Evolutionary conservation across 1,139 yeast species (phyloP).

Genomic region (Hemisphaericaspora subhashii): DNA sequence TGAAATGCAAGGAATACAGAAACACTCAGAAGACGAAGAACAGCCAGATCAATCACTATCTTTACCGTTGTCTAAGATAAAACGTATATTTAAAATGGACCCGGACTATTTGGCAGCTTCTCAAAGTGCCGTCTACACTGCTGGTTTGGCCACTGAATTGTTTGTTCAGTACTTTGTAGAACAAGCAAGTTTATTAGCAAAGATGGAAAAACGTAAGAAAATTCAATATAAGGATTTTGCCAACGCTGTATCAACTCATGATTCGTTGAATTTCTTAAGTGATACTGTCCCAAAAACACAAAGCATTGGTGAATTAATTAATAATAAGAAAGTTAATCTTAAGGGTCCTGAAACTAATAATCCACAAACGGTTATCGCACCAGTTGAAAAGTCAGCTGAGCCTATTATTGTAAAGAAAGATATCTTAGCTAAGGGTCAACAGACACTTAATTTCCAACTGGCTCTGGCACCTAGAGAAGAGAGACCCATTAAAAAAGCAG

Average conservation of each 20-base stretch:
- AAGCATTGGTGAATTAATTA: slow-evolving; percentile 52
- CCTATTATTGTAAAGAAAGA: slow-evolving; percentile 9
- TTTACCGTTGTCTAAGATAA: slow-evolving; percentile 79
- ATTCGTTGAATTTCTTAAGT: slow-evolving; percentile 64
- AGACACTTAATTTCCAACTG: slow-evolving; percentile 27
- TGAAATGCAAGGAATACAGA: slow-evolving; percentile 7
- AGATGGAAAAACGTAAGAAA: slow-evolving; percentile 69
- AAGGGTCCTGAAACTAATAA: slow-evolving; percentile 5
- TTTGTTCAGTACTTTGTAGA: slow-evolving; percentile 80
- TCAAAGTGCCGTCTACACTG: slow-evolving; percentile 75
- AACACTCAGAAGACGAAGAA: slow-evolving; percentile 18
- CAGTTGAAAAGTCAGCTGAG: slow-evolving; percentile 10
- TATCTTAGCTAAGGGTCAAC: slow-evolving; percentile 40
- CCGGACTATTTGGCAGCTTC: slow-evolving; percentile 79
- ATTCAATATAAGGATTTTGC: slow-evolving; percentile 75
- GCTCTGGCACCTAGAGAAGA: slow-evolving; percentile 14
- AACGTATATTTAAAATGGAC: slow-evolving; percentile 81
- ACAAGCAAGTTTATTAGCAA: slow-evolving; percentile 72
- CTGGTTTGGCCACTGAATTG: slow-evolving; percentile 85
- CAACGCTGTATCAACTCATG: slow-evolving; percentile 65
- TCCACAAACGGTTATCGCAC: slow-evolving; percentile 3
- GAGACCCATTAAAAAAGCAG: slow-evolving; percentile 32
- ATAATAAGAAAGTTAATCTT: slow-evolving; percentile 44
- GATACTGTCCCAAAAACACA: slow-evolving; percentile 69
- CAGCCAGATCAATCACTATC: slow-evolving; percentile 22